Evolutionary conservation across 2,329 filamentous ascomycete species (phyloP), one percentile per base, ranked within the genome.

Genomic region (Colletotrichum kahawae): DNA sequence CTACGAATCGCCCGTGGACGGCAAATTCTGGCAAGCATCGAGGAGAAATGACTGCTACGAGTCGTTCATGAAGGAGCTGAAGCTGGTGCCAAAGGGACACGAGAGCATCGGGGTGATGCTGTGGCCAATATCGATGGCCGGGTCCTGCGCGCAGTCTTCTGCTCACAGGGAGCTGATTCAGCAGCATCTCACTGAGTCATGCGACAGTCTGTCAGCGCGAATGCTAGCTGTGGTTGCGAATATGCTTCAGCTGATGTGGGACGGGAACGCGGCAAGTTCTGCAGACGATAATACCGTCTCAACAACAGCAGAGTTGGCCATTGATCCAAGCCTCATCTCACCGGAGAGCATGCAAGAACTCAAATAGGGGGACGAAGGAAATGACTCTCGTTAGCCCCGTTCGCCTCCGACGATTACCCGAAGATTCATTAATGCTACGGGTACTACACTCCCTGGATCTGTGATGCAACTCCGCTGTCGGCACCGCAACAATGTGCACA

Each of bases 111-210:
- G 48, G 3, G 33, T 60, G 16, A 43, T 68, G 66, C 18, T 68
- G 54, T 68, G 66, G 66, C 66, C 66, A 3, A 68, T 68, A 12
- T 31, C 59, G 12, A 43, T 68, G 24, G 27, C 54, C 4, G 66
- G 54, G 5, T 60, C 66, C 14, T 60, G 34, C 33, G 54, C 66
- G 7, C 54, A 24, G 54, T 59, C 54, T 12, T 1, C 33, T 12
- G 34, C 31, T 6, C 24, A 68, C 33, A 13, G 54, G 33, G n/a
- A 60, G 14, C 12, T 60, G 33, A 31, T 68, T n/a, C 54, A 60
- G 24, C 51, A 60, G n/a, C 31, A 43, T 4, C 34, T 68, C n/a
- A 31, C 10, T 5, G 18, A 43, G 14, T 21, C 51, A 10, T 68
- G 54, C 54, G 51, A 60, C 6, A 24, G 34, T 4, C 34, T 68